Conservation (phyloP, 352 stramenopile genomes). For the Pythium dissotocum region DNA sequence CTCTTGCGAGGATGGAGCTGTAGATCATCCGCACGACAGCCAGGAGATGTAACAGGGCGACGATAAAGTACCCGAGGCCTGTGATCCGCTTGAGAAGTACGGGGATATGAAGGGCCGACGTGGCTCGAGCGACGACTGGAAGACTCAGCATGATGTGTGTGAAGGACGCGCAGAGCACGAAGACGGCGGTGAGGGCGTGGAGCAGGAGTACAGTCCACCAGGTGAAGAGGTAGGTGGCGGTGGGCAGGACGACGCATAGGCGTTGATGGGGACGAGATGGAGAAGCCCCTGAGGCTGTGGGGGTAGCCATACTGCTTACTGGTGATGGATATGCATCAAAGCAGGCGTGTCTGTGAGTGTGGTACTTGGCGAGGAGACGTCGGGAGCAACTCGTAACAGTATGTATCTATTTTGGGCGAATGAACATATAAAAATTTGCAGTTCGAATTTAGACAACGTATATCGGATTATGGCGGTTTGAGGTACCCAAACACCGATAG, state of each 20-base stretch:
- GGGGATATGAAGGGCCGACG: neutral
- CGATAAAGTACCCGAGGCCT: neutral
- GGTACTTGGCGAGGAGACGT: too few relatives aligned
- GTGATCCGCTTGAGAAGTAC: conserved; percentile 6
- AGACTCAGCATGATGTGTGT: neutral
- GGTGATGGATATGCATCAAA: too few relatives aligned
- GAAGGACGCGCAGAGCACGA: neutral
- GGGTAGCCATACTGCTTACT: neutral
- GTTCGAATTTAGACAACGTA: too few relatives aligned
- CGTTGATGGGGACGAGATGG: too few relatives aligned
- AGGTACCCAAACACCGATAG: too few relatives aligned
- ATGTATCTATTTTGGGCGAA: too few relatives aligned
- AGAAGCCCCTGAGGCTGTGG: neutral
- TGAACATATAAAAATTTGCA: too few relatives aligned
- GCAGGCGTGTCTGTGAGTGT: too few relatives aligned
- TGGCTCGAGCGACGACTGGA: neutral
- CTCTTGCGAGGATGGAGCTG: neutral
- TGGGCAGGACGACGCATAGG: neutral
- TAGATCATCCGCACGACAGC: neutral
- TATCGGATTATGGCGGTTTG: too few relatives aligned
- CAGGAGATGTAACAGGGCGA: neutral
- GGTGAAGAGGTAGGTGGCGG: neutral
- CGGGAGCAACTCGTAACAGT: too few relatives aligned
- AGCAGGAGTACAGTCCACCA: neutral
- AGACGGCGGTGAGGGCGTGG: neutral